phyloP scores from a whole-genome alignment of 768 basidiomycete species.

The Collybia sp. region DNA sequence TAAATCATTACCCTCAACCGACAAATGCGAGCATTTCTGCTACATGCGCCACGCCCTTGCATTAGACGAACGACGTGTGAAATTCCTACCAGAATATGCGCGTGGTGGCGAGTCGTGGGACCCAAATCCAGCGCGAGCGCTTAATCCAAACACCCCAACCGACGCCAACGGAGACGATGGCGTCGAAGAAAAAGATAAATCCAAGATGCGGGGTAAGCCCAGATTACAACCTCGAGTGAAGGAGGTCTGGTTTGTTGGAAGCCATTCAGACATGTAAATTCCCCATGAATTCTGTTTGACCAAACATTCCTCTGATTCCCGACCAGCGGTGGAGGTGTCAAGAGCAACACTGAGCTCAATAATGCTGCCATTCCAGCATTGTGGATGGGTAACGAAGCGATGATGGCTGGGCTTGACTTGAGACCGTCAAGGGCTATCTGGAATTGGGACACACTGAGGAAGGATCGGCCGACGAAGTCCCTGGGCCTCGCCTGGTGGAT shows the following conservation, averaged over 20 bases:
- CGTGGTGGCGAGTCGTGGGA: slow-evolving; percentile 4
- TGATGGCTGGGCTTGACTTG: slow-evolving; percentile 10
- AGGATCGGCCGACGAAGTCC: neutral
- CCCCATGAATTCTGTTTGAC: neutral
- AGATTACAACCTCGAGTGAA: neutral
- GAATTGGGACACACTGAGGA: neutral
- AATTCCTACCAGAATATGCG: slow-evolving; percentile 24
- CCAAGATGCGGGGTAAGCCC: no score
- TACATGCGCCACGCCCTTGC: slow-evolving; percentile 29
- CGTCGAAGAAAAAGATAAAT: no score
- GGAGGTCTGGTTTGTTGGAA: slow-evolving; percentile 8
- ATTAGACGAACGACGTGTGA: slow-evolving; percentile 28
- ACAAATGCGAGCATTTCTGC: slow-evolving; percentile 21
- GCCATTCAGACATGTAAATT: slow-evolving; percentile 7
- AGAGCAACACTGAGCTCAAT: neutral
- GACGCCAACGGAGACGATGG: no score
- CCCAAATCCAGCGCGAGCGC: no score
- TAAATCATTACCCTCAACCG: slow-evolving; percentile 10
- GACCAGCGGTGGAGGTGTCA: neutral
- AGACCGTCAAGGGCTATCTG: slow-evolving; percentile 6
- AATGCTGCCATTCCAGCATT: neutral
- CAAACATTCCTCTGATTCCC: no score
- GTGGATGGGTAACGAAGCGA: slow-evolving; percentile 6
- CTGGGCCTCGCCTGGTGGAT: neutral
- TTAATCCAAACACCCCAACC: no score